Conservation (phyloP, 2,329 filamentous ascomycete species). For the Nemania bipapillata region DNA sequence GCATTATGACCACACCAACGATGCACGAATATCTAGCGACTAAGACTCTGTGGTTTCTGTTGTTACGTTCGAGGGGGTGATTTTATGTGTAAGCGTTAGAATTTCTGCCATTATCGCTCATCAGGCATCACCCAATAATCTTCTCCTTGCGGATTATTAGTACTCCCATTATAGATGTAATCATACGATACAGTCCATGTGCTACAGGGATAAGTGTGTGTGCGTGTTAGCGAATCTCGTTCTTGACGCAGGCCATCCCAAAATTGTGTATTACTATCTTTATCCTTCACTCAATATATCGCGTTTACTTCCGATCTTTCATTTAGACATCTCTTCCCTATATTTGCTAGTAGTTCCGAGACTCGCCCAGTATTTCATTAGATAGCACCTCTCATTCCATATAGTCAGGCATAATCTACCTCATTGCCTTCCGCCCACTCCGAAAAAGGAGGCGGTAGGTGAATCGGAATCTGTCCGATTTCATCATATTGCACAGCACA, state of each 20-base stretch:
- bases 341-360: neutral
- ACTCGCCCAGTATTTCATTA: neutral
- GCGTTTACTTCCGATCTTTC: too few species aligned
- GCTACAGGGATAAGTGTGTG: neutral
- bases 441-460: neutral
- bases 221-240: neutral
- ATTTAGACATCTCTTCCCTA: neutral
- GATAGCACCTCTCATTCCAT: neutral
- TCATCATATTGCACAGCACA: neutral
- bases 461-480: neutral
- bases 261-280: too few species aligned
- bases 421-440: too few species aligned
- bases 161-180: neutral
- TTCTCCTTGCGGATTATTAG: neutral
- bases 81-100: too few species aligned
- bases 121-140: too few species aligned
- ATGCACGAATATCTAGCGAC: neutral
- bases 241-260: too few species aligned
- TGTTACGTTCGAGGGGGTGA: too few species aligned
- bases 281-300: too few species aligned
- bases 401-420: neutral
- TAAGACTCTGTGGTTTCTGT: neutral
- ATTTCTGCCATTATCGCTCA: too few species aligned
- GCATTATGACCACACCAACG: neutral
- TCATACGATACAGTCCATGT: neutral